Evolutionary conservation across 2,329 filamentous ascomycete genomes (phyloP).

Genomic region (Magnaporthiopsis incrustans): DNA sequence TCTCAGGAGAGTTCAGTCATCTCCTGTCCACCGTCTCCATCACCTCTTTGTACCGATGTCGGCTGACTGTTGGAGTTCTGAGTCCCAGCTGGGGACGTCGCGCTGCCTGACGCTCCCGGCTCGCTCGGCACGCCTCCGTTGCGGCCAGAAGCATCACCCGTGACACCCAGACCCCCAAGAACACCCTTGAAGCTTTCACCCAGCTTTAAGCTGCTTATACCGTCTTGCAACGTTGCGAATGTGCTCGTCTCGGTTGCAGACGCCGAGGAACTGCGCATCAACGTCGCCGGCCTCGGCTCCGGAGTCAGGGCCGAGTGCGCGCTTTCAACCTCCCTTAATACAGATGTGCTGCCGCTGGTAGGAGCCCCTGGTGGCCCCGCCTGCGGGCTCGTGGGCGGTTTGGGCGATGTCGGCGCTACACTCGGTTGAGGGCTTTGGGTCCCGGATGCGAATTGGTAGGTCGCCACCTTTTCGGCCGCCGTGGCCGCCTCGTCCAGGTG

Average conservation of each 20-base stretch:
- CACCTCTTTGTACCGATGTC: not conserved
- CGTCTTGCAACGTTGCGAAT: constrained; percentile 15
- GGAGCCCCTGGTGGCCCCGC: constrained; percentile 30
- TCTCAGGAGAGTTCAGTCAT: constrained; percentile 12
- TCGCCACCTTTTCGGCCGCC: constrained; percentile 31
- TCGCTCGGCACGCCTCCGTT: constrained; percentile 1
- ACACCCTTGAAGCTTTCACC: constrained; percentile 16
- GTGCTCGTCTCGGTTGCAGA: constrained; percentile 4
- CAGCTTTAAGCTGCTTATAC: constrained; percentile 15
- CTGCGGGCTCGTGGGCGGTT: constrained; percentile 17
- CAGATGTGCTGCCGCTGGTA: constrained; percentile 10
- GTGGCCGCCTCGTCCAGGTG: constrained; percentile 46
- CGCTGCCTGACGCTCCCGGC: not conserved
- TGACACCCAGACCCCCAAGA: constrained; percentile 12
- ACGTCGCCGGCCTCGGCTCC: constrained; percentile 2
- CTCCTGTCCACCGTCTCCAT: constrained; percentile 12
- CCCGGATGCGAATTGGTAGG: constrained; percentile 19
- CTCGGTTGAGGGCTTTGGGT: constrained; percentile 27
- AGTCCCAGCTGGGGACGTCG: no score
- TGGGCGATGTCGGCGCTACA: constrained; percentile 1
- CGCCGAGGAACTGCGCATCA: constrained; percentile 12
- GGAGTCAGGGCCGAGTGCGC: constrained; percentile 14
- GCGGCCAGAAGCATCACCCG: constrained; percentile 5
- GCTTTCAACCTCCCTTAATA: constrained; percentile 10
- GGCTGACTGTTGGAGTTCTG: not conserved